Evolutionary conservation across 2,329 filamentous ascomycete species (phyloP).

Genomic region (Rhexocercosporidium sp.): DNA sequence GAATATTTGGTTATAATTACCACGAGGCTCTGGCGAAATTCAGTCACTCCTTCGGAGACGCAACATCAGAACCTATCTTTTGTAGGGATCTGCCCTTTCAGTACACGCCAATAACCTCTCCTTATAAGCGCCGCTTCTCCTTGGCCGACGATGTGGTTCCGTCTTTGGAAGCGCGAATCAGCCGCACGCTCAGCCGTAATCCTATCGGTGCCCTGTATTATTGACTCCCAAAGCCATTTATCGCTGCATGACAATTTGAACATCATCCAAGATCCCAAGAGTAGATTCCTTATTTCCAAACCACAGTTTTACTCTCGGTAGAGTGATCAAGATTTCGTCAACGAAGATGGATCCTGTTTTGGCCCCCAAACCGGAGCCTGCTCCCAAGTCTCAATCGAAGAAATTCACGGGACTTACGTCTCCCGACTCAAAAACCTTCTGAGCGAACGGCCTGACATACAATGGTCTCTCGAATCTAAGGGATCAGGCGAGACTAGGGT

Average conservation of each 20-base stretch:
- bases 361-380: neutral
- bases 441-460: neutral
- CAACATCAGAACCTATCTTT: too few relatives aligned
- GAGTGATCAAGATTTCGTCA: neutral
- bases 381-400: neutral
- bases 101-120: neutral
- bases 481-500: neutral
- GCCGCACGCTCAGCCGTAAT: neutral
- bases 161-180: neutral
- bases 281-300: neutral
- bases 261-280: neutral
- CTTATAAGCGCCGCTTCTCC: neutral
- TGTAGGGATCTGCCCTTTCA: neutral
- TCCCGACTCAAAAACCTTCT: neutral
- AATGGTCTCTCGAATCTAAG: neutral
- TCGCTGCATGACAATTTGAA: neutral
- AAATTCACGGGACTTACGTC: neutral
- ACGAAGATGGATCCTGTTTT: neutral
- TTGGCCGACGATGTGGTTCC: neutral
- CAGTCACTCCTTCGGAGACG: too few relatives aligned
- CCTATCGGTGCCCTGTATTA: neutral
- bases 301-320: neutral
- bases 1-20: too few relatives aligned
- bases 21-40: too few relatives aligned
- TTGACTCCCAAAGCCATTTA: neutral